Evolutionary conservation across 306 rosid genomes (phyloP).

Genomic region (Castanea mollissima): DNA sequence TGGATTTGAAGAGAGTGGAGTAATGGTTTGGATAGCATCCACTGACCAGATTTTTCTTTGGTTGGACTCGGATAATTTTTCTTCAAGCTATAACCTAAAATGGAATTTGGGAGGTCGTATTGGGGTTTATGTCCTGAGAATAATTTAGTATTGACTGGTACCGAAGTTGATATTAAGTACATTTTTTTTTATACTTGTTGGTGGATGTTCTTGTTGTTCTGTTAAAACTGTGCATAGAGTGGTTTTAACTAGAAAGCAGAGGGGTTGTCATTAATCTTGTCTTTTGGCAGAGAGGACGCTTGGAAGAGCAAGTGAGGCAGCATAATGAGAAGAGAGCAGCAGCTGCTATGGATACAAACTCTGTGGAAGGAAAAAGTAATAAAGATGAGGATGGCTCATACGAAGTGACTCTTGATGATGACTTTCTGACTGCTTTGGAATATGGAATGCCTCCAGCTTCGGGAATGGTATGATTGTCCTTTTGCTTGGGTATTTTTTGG

Average conservation of each 20-base stretch:
- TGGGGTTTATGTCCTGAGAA: not conserved
- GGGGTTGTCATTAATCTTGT: conserved; percentile 15
- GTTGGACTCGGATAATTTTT: no score
- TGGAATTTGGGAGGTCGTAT: not conserved
- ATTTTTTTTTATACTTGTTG: not conserved
- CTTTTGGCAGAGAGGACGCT: conserved; percentile 67
- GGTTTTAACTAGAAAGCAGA: conserved; percentile 17
- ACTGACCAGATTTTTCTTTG: not conserved
- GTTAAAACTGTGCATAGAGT: not conserved
- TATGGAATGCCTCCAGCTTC: conserved; percentile 99
- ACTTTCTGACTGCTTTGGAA: conserved; percentile 91
- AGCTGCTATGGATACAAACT: conserved; percentile 30
- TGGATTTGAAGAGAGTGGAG: no score
- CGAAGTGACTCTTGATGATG: conserved; percentile 91
- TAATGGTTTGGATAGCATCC: not conserved
- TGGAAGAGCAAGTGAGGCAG: conserved; percentile 88
- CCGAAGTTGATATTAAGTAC: not conserved
- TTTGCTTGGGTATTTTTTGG: not conserved
- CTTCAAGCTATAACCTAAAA: no score
- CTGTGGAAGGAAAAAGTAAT: conserved; percentile 30
- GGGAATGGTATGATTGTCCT: conserved; percentile 70
- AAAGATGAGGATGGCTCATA: conserved; percentile 60
- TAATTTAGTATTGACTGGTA: not conserved
- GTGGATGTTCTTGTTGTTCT: not conserved
- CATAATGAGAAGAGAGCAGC: conserved; percentile 73